Base-by-base conservation (phyloP, 2,329 filamentous ascomycete genomes). In the Fusarium continuum region DNA sequence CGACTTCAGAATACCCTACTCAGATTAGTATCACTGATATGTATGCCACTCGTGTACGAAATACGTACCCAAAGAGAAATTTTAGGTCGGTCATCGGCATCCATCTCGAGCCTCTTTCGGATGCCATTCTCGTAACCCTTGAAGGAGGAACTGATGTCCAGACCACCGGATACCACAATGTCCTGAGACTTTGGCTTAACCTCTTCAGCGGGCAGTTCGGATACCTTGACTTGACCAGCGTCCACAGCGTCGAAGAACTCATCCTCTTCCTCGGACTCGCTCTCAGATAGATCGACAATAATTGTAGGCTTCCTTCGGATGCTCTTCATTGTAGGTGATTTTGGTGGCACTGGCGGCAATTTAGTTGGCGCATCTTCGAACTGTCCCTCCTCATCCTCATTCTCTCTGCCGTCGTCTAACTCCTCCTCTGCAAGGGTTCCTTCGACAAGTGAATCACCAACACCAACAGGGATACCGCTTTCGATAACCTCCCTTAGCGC, bases 241-340 rank as follows among this genome's bases (percentile, higher is more conserved):
- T 96, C 95, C 6, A 99, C 90, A 8, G 95, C 95, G 77, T 99
- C 95, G 69, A 98, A 99, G 75, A 99, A 99, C 73, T 98, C 94
- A 47, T 97, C 91, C 41, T 92, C 92, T 25, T 90, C 89, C 28
- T 91, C 90, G 4, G 92, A 91, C 55, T 93, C 90, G 2, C 88
- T 91, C 49, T 94, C 93, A 0, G 91, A 95, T 23, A 95, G 77
- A 55, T 90, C 87, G 43, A 88, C 87, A 38, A 94, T 84, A 35
- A 95, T 84, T 4, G 85, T 82, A 0, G 89, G 88, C 55, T 87
- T 86, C 46, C 85, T 82, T 31, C 78, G 76, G 10, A 84, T 69
- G 57, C 72, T 79, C 66, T 71, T 77, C 39, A 44, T 52, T 6
- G 56, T 64, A 7, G 54, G 49, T 14, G 67, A 61, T 20, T 58